Evolutionary conservation across 176 grass and related monocot genomes (phyloP).

Genomic region (Rhipidocladum racemiflorum): DNA sequence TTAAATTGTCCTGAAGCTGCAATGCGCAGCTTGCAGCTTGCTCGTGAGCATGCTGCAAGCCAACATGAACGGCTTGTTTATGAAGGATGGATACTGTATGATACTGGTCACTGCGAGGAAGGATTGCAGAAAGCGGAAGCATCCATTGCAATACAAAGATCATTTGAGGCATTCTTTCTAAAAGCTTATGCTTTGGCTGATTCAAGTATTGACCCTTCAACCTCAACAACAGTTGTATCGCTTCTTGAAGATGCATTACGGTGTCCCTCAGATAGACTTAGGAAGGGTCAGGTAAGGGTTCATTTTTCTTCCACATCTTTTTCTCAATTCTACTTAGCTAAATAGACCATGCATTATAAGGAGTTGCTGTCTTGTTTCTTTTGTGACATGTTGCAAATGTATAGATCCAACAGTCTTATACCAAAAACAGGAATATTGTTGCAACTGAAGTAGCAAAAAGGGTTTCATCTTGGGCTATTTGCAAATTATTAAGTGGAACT

Average conservation of each 20-base stretch:
- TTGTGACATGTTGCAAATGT: not conserved
- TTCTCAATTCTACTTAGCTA: not conserved
- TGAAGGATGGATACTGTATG: conserved; percentile 95
- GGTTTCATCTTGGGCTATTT: not conserved
- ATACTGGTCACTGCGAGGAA: conserved; percentile 87
- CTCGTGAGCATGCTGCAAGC: conserved; percentile 68
- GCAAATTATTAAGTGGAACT: conserved; percentile 9
- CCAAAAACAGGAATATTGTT: not conserved
- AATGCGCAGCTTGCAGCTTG: conserved; percentile 82
- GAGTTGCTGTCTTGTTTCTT: not conserved
- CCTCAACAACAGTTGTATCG: conserved; percentile 69
- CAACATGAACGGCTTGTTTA: conserved; percentile 76
- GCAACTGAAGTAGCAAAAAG: not conserved
- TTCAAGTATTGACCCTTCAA: conserved; percentile 71
- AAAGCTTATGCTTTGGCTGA: conserved; percentile 92
- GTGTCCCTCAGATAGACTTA: conserved; percentile 84
- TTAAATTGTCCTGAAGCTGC: conserved; percentile 87
- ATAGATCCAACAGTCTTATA: not conserved
- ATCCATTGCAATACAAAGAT: conserved; percentile 81
- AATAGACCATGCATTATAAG: not conserved
- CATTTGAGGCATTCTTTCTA: conserved; percentile 94
- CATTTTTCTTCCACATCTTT: not conserved
- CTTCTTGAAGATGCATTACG: conserved; percentile 87
- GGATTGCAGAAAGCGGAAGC: conserved; percentile 81
- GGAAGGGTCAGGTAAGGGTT: conserved; percentile 74